Conservation (phyloP, 805 yeast genomes). For the Lachancea fermentati region DNA sequence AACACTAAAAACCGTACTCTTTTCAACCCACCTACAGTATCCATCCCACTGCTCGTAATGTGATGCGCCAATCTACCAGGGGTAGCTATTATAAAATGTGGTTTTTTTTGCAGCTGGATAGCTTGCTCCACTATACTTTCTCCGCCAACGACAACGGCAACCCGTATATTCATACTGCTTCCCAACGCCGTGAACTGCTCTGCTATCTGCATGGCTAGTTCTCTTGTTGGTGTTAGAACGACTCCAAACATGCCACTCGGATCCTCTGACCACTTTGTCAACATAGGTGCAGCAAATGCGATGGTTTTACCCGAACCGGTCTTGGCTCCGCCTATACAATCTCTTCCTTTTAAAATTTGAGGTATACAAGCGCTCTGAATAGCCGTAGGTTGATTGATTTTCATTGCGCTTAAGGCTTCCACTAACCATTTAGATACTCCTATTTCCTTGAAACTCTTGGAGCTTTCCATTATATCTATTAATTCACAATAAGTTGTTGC, state of each 20-base stretch:
- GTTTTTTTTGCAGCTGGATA: constrained; percentile 68
- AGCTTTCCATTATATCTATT: constrained; percentile 10
- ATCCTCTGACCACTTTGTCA: constrained; percentile 90
- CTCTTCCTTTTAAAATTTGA: constrained; percentile 65
- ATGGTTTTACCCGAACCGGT: constrained; percentile 98
- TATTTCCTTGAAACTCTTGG: constrained; percentile 43
- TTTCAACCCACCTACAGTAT: constrained; percentile 71
- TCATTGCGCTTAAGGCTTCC: constrained; percentile 77
- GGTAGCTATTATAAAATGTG: constrained; percentile 94
- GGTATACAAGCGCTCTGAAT: constrained; percentile 91
- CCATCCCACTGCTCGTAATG: constrained; percentile 80
- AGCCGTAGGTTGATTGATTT: constrained; percentile 73
- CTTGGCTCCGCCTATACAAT: constrained; percentile 97
- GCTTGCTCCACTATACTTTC: constrained; percentile 90
- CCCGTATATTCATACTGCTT: constrained; percentile 75
- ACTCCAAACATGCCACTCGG: constrained; percentile 91
- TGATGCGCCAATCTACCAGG: constrained; percentile 97
- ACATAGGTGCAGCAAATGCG: constrained; percentile 97
- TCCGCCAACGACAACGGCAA: constrained; percentile 89
- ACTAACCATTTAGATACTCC: constrained; percentile 85
- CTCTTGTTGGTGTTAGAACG: constrained; percentile 87
- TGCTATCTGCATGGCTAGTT: constrained; percentile 92
- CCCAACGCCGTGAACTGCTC: constrained; percentile 95
- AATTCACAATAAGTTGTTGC: neutral
- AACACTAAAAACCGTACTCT: constrained; percentile 77